phyloP scores from a whole-genome alignment of 1,284 basidiomycete species.

The Quambalaria eucalypti region DNA sequence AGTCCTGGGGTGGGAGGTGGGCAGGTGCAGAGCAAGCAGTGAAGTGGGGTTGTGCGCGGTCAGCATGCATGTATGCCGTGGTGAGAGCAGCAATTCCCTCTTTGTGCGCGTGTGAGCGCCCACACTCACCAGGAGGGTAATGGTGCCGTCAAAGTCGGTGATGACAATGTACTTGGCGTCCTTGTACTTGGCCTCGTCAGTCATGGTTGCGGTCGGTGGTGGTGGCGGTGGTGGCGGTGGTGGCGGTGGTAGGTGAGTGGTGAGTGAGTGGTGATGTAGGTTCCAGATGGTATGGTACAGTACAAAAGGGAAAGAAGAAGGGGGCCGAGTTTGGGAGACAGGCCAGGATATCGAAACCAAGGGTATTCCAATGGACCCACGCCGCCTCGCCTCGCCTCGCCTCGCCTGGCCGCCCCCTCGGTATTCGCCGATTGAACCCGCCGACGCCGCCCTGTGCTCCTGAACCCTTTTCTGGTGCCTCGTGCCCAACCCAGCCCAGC shows the following conservation, averaged over 20 bases:
- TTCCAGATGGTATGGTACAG: too few species aligned
- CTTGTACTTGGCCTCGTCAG: conserved; percentile 23
- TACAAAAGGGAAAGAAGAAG: too few species aligned
- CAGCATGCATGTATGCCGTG: not conserved
- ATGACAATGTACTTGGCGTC: conserved; percentile 43
- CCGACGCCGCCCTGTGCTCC: too few species aligned
- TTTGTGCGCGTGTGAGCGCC: not conserved
- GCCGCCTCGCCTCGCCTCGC: too few species aligned
- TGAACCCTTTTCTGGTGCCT: too few species aligned
- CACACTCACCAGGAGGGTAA: conserved; percentile 29
- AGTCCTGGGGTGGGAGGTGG: conserved; percentile 20
- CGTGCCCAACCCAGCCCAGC: too few species aligned
- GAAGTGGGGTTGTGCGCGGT: not conserved
- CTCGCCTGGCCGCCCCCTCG: too few species aligned
- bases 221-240: not conserved
- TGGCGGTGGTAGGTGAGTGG: not conserved
- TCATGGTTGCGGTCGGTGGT: not conserved
- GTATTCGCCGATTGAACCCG: too few species aligned
- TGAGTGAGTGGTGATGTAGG: not conserved
- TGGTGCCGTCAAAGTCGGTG: conserved; percentile 44
- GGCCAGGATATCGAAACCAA: too few species aligned
- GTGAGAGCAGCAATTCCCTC: not conserved
- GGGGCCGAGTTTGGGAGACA: too few species aligned
- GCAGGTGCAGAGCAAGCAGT: conserved; percentile 1
- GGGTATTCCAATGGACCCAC: too few species aligned